A percentile compares a stretch with the other conserved stretches of the same genome.
Evolutionary conservation across 306 rosid genomes (phyloP).

Genomic region (Vigna mungo): DNA sequence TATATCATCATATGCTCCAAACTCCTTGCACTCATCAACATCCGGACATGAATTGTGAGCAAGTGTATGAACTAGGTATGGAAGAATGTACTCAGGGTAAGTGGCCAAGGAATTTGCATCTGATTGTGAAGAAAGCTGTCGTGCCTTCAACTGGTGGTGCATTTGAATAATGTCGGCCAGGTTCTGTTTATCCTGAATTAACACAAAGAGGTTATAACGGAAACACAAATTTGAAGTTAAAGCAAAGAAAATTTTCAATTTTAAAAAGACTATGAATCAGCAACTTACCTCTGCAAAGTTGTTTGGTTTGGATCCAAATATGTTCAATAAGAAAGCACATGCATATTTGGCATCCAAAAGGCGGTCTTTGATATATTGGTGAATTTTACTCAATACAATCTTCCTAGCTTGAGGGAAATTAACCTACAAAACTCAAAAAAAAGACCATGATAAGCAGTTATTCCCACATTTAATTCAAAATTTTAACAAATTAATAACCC

Average conservation of each 20-base stretch:
- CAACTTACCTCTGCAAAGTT: slow-evolving; percentile 80
- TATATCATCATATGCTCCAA: slow-evolving; percentile 71
- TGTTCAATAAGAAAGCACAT: slow-evolving; percentile 77
- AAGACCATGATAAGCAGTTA: slow-evolving; percentile 47
- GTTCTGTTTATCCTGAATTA: slow-evolving; percentile 78
- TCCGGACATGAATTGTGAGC: slow-evolving; percentile 92
- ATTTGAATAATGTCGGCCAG: slow-evolving; percentile 89
- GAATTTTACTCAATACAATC: slow-evolving; percentile 75
- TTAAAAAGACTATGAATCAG: slow-evolving; percentile 31
- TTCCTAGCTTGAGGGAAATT: slow-evolving; percentile 80
- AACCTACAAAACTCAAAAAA: slow-evolving; percentile 64
- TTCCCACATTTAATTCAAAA: slow-evolving; percentile 42
- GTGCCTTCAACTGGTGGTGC: slow-evolving; percentile 83
- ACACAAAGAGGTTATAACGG: slow-evolving; percentile 40
- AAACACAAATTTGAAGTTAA: slow-evolving; percentile 39
- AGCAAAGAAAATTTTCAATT: slow-evolving; percentile 32
- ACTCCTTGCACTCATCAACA: slow-evolving; percentile 88
- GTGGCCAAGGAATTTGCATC: slow-evolving; percentile 71
- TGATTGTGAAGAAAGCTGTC: slow-evolving; percentile 66
- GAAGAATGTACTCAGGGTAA: slow-evolving; percentile 86
- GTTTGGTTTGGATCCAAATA: slow-evolving; percentile 61
- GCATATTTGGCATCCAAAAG: slow-evolving; percentile 92
- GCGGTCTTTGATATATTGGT: slow-evolving; percentile 89
- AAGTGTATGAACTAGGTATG: slow-evolving; percentile 81
- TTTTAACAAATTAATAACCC: slow-evolving; percentile 32